A percentile compares a stretch with the other conserved stretches of the same genome.
Conservation (phyloP, 306 rosid species). For the Echinosophora koreensis region DNA sequence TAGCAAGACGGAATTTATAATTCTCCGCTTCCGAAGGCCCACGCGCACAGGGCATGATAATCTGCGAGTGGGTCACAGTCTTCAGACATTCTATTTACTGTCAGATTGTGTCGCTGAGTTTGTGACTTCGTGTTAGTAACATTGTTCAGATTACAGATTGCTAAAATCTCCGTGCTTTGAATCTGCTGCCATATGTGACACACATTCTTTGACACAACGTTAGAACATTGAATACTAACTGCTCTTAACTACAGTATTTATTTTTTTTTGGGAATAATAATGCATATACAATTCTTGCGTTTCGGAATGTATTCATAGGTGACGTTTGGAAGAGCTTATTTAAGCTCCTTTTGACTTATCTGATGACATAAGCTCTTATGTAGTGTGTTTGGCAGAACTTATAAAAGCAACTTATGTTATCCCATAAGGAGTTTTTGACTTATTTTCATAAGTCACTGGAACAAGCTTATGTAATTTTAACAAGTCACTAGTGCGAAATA, state of each 20-base stretch:
- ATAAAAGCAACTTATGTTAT: no score
- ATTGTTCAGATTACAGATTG: conserved; percentile 35
- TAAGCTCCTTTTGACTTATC: no score
- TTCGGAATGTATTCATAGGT: no score
- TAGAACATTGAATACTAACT: conserved; percentile 7
- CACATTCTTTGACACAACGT: conserved; percentile 38
- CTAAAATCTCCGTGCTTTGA: conserved; percentile 45
- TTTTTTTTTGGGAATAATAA: conserved; percentile 6
- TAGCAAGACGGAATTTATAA: no score
- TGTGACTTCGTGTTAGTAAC: conserved; percentile 28
- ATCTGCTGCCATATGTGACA: conserved; percentile 34
- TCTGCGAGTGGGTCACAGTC: conserved; percentile 49
- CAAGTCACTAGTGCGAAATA: no score
- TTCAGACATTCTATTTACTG: conserved; percentile 40
- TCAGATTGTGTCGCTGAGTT: conserved; percentile 47
- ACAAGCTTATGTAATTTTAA: no score
- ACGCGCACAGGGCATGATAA: conserved; percentile 49
- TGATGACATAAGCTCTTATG: no score
- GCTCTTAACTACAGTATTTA: neutral
- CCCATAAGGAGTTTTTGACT: no score
- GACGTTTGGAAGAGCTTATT: no score
- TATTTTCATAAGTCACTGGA: no score
- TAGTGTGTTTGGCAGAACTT: no score
- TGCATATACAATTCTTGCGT: neutral
- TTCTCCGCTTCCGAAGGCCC: neutral